A percentile compares a stretch with the other conserved stretches of the same genome.
Conservation (phyloP, 208 protist species). For the Wallacemonas sp. region DNA sequence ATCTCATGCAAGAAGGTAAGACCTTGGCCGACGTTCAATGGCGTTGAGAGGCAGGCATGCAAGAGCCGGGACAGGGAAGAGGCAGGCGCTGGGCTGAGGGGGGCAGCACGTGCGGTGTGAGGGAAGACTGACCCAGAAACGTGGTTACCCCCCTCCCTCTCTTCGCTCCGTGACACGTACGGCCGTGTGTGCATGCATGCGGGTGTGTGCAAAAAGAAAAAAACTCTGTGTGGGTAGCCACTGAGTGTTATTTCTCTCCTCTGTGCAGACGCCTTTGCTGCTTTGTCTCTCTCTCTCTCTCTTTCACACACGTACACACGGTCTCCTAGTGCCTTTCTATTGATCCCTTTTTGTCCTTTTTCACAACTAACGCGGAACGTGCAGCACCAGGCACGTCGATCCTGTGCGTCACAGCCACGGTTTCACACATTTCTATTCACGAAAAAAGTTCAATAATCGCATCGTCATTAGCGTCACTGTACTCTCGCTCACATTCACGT, state of each 20-base stretch:
- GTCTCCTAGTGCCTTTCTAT: too few relatives aligned
- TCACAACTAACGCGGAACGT: too few relatives aligned
- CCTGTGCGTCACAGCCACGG: not conserved
- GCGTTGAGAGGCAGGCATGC: slow-evolving; percentile 31
- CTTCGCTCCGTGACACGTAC: too few relatives aligned
- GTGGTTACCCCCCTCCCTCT: too few relatives aligned
- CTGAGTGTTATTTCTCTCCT: too few relatives aligned
- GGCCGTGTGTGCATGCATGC: too few relatives aligned
- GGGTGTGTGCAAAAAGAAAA: too few relatives aligned
- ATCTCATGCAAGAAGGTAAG: slow-evolving; percentile 97
- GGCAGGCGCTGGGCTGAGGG: not conserved
- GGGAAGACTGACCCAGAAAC: too few relatives aligned
- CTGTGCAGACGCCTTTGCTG: too few relatives aligned
- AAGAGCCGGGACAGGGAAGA: not conserved
- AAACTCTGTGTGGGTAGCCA: too few relatives aligned
- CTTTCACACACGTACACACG: too few relatives aligned
- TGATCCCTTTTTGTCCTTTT: slow-evolving; percentile 4
- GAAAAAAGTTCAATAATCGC: slow-evolving; percentile 6
- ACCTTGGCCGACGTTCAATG: slow-evolving; percentile 87
- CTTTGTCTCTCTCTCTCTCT: slow-evolving; percentile 11
- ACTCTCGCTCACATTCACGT: not conserved
- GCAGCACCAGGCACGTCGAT: not conserved
- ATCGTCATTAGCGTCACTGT: not conserved
- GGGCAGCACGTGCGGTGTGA: not conserved
- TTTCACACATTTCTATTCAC: not conserved